Conservation (phyloP, 1,139 yeast genomes). For the Saccharomyces pastorianus region DNA sequence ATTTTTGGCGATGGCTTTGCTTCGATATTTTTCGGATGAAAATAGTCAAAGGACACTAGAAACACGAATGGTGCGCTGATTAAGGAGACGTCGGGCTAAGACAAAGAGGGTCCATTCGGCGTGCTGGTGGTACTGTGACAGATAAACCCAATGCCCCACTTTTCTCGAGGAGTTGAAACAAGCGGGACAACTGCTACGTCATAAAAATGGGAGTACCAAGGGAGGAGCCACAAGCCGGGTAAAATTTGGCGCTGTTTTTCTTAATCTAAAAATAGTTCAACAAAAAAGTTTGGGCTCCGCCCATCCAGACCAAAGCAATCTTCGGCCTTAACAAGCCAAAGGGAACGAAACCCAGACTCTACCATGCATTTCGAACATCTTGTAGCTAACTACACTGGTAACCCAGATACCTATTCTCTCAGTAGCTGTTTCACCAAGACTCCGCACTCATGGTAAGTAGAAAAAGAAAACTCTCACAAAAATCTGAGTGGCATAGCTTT, state of each 20-base stretch:
- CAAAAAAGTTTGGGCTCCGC: background rate
- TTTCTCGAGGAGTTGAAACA: background rate
- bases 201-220: background rate
- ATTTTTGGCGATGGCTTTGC: background rate
- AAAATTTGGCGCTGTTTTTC: background rate
- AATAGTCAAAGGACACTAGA: background rate
- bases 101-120: background rate
- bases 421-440: background rate
- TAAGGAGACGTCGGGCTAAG: background rate
- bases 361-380: background rate
- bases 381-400: background rate
- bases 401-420: background rate
- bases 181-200: background rate
- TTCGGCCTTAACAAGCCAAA: background rate
- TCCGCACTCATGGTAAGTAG: background rate
- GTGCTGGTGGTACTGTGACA: background rate
- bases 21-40: background rate
- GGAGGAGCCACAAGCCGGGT: background rate
- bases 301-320: background rate
- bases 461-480: background rate
- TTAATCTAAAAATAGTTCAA: background rate
- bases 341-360: background rate
- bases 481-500: background rate
- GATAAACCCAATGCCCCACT: background rate
- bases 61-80: background rate